phyloP scores from a whole-genome alignment of 257 asterid species.

The Hygrophila difformis region DNA sequence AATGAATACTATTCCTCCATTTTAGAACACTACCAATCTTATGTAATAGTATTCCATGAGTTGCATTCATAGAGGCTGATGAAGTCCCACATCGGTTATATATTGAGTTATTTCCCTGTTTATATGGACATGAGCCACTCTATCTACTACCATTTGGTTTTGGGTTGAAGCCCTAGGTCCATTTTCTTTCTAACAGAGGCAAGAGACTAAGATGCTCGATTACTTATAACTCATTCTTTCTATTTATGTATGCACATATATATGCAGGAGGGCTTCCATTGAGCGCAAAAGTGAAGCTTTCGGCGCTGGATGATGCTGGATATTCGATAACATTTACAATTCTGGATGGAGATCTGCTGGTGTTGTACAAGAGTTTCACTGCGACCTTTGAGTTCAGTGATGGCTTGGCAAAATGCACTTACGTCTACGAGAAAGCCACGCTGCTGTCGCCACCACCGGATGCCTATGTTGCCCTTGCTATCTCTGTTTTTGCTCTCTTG shows the following conservation, averaged over 20 bases:
- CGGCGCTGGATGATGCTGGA: background rate
- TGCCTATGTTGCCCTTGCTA: background rate
- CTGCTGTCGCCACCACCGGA: background rate
- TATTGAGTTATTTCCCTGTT: too few relatives aligned
- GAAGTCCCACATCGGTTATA: too few relatives aligned
- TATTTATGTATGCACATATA: background rate
- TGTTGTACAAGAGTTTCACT: constrained; percentile 5
- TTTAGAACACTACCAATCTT: too few relatives aligned
- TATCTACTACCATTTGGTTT: too few relatives aligned
- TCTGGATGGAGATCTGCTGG: background rate
- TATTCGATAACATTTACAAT: background rate
- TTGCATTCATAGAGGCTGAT: too few relatives aligned
- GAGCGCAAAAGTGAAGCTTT: background rate
- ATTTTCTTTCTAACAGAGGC: too few relatives aligned
- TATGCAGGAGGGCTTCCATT: background rate
- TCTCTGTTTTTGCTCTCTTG: background rate
- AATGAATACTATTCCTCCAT: too few relatives aligned
- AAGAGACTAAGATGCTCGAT: too few relatives aligned
- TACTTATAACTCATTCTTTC: too few relatives aligned
- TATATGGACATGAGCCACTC: too few relatives aligned
- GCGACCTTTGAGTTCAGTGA: background rate
- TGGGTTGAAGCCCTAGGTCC: too few relatives aligned
- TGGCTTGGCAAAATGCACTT: background rate
- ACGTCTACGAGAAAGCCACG: background rate
- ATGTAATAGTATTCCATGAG: too few relatives aligned